A percentile compares a stretch with the other conserved stretches of the same genome.
Evolutionary conservation across 768 basidiomycete species (phyloP).

Genomic region (Naganishia randhawae): DNA sequence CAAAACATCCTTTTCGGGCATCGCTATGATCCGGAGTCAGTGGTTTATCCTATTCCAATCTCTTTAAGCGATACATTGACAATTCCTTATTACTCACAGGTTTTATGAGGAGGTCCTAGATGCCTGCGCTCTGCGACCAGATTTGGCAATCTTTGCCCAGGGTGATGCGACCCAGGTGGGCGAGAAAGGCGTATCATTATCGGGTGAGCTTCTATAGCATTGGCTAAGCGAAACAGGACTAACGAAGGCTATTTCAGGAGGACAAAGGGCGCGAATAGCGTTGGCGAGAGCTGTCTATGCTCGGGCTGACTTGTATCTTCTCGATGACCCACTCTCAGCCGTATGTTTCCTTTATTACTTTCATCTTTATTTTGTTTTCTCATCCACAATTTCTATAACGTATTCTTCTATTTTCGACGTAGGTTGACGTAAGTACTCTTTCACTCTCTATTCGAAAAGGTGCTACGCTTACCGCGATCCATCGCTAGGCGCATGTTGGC

Average conservation of each 20-base stretch:
- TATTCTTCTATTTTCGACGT: too few species aligned
- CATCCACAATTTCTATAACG: too few species aligned
- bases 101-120: slow-evolving; percentile 48
- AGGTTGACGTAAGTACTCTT: slow-evolving; percentile 18
- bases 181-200: slow-evolving; percentile 47
- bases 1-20: slow-evolving; percentile 92
- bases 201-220: slow-evolving; percentile 48
- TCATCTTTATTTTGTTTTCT: too few species aligned
- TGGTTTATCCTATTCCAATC: background rate
- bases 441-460: too few species aligned
- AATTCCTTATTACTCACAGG: background rate
- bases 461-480: background rate
- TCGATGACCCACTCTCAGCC: slow-evolving; percentile 81
- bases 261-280: slow-evolving; percentile 50
- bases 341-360: slow-evolving; percentile 55
- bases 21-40: slow-evolving; percentile 62
- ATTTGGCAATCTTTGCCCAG: slow-evolving; percentile 70
- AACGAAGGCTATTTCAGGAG: too few species aligned
- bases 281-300: slow-evolving; percentile 82
- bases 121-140: slow-evolving; percentile 80
- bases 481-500: slow-evolving; percentile 42
- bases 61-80: too few species aligned
- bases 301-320: slow-evolving; percentile 81
- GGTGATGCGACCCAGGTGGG: slow-evolving; percentile 60
- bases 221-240: too few species aligned